Evolutionary conservation across 768 basidiomycete genomes (phyloP).

Genomic region (Hericium erinaceus): DNA sequence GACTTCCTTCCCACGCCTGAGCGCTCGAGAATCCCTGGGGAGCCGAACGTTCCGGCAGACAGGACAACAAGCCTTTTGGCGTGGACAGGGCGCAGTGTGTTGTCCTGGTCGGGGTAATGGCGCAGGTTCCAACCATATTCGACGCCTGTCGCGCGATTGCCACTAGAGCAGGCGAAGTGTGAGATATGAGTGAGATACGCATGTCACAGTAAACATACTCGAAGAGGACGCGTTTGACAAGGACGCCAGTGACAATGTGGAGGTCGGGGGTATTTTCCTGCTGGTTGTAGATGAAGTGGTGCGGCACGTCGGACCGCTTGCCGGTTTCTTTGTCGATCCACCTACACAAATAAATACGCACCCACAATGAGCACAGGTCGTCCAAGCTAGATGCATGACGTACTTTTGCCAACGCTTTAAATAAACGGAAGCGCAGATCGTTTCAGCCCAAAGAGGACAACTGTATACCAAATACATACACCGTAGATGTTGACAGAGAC

Average conservation of each 20-base stretch:
- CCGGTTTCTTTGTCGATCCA: conserved; percentile 32
- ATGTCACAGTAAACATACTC: conserved; percentile 5
- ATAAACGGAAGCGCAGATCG: not conserved
- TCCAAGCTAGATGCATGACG: not conserved
- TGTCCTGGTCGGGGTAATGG: conserved; percentile 12
- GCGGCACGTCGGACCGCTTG: conserved; percentile 44
- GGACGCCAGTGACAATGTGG: conserved; percentile 21
- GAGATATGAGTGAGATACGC: not conserved
- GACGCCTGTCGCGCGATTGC: conserved; percentile 27
- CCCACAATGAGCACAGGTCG: too few relatives aligned
- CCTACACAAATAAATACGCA: not conserved
- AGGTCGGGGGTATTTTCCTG: conserved; percentile 19
- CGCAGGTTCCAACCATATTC: conserved; percentile 24
- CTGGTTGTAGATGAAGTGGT: conserved; percentile 28
- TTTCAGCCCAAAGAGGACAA: not conserved
- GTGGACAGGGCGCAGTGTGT: conserved; percentile 10
- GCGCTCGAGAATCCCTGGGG: conserved; percentile 30
- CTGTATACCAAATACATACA: conserved; percentile 6
- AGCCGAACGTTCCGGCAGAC: conserved; percentile 27
- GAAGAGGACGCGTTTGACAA: conserved; percentile 26
- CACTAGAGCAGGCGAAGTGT: conserved; percentile 13
- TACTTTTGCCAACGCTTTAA: conserved; percentile 25
- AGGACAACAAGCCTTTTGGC: conserved; percentile 29
- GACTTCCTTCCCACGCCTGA: conserved; percentile 30
- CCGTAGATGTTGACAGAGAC: conserved; percentile 17